Evolutionary conservation across 2,329 filamentous ascomycete genomes (phyloP).

Genomic region (Sporothrix pallida): DNA sequence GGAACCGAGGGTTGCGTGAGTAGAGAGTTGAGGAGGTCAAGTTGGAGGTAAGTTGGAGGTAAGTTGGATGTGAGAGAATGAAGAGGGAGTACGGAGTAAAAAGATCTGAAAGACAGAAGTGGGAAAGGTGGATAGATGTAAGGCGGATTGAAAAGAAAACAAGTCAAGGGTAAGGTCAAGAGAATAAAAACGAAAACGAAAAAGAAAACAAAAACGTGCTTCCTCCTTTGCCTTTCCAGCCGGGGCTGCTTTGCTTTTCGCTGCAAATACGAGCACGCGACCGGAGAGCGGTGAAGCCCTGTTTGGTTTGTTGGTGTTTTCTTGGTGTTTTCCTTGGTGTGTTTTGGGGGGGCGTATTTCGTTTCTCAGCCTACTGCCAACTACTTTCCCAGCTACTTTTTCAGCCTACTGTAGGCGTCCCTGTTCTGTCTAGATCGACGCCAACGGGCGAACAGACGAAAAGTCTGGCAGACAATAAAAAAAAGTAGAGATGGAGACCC

Average conservation of each 20-base stretch:
- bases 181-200: not conserved
- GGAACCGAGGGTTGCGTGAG: not conserved
- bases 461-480: not conserved
- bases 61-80: too few species aligned
- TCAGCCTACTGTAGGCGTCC: constrained; percentile 20
- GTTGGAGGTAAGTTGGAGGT: not conserved
- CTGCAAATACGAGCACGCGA: constrained; percentile 33
- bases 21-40: not conserved
- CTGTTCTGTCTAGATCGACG: constrained; percentile 25
- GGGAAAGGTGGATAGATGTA: not conserved
- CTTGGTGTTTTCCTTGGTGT: not conserved
- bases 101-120: not conserved
- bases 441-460: not conserved
- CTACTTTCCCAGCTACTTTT: not conserved
- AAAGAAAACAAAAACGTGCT: constrained; percentile 19
- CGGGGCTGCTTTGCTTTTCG: not conserved
- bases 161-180: not conserved
- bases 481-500: not conserved
- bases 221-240: not conserved
- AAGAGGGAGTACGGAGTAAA: not conserved
- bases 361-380: not conserved
- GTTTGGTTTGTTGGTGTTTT: constrained; percentile 14
- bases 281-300: constrained; percentile 29
- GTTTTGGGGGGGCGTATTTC: constrained; percentile 6
- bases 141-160: not conserved